Evolutionary conservation across 352 stramenopile genomes (phyloP).

Genomic region (Globisporangium spiculum): DNA sequence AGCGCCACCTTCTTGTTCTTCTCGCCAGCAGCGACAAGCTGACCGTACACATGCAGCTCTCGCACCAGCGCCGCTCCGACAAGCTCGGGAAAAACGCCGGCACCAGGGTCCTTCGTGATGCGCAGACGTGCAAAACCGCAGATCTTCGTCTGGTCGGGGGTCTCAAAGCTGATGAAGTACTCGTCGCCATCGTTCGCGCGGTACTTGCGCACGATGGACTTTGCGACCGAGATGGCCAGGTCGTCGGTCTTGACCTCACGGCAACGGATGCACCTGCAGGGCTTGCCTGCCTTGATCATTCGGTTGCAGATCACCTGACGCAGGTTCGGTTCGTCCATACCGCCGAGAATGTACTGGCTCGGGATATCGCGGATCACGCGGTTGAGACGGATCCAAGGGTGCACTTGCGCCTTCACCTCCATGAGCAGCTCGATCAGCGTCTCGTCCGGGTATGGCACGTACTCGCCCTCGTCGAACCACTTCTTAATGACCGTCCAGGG

Average conservation of each 20-base stretch:
- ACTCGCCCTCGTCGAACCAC: constrained; percentile 87
- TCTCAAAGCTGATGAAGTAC: constrained; percentile 93
- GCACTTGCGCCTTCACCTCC: constrained; percentile 86
- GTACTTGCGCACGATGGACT: constrained; percentile 81
- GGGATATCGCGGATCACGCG: constrained; percentile 93
- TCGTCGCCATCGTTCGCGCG: constrained; percentile 84
- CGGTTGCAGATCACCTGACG: constrained; percentile 85
- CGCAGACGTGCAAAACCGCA: constrained; percentile 89
- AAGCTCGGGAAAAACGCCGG: constrained; percentile 71
- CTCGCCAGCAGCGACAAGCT: constrained; percentile 61
- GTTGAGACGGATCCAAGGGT: constrained; percentile 94
- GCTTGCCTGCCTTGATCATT: constrained; percentile 71
- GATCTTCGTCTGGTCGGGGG: constrained; percentile 85
- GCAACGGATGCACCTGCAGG: constrained; percentile 90
- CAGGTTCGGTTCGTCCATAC: constrained; percentile 91
- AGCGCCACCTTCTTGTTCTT: constrained; percentile 28
- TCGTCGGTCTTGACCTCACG: constrained; percentile 90
- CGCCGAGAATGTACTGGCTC: constrained; percentile 92
- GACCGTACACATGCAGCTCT: constrained; percentile 90
- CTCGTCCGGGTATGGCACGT: constrained; percentile 87
- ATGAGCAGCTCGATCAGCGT: constrained; percentile 89
- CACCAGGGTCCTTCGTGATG: constrained; percentile 63
- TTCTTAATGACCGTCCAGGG: constrained; percentile 91
- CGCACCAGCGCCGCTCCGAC: constrained; percentile 82
- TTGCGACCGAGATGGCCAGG: constrained; percentile 60